These are phyloP conservation scores for Grifola frondosa DNA, from an alignment of 1,284 basidiomycete genomes.

Conservation along the genomic window DNA sequence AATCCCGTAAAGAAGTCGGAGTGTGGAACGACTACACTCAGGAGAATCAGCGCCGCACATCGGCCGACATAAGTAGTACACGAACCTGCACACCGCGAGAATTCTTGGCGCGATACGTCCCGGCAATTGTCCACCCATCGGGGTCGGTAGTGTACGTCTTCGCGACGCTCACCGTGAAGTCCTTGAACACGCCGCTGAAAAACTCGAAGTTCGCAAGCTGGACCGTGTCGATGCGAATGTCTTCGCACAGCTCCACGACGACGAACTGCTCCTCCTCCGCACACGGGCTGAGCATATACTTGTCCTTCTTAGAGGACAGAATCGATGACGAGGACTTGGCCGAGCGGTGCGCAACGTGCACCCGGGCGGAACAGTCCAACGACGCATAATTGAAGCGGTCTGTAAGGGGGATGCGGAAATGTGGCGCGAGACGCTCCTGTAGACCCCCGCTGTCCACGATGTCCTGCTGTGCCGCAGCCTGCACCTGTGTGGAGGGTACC, in stretches of 20 bases:
- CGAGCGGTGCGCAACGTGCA: constrained; percentile 80
- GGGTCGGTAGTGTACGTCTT: constrained; percentile 67
- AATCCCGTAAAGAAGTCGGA: constrained; percentile 67
- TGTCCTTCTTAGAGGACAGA: constrained; percentile 87
- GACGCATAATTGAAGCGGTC: constrained; percentile 95
- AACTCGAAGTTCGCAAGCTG: constrained; percentile 98
- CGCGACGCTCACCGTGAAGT: constrained; percentile 85
- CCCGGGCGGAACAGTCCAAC: constrained; percentile 89
- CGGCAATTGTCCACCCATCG: constrained; percentile 70
- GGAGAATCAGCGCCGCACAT: background rate
- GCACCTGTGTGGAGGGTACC: constrained; percentile 2
- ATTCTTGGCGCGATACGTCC: constrained; percentile 86
- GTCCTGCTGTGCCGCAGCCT: constrained; percentile 7
- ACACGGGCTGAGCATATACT: constrained; percentile 98
- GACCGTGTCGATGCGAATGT: constrained; percentile 93
- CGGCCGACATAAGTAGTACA: constrained; percentile 6
- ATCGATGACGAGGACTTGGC: constrained; percentile 87
- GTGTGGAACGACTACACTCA: constrained; percentile 72
- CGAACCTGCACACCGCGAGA: constrained; percentile 88
- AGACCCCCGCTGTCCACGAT: constrained; percentile 13
- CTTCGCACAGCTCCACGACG: constrained; percentile 95
- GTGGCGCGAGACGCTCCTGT: constrained; percentile 45
- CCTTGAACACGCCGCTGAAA: constrained; percentile 95
- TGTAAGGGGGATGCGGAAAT: constrained; percentile 65
- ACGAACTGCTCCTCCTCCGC: constrained; percentile 76